Base-by-base conservation (phyloP, 148 eudicot genomes). In the Talinum fruticosum region DNA sequence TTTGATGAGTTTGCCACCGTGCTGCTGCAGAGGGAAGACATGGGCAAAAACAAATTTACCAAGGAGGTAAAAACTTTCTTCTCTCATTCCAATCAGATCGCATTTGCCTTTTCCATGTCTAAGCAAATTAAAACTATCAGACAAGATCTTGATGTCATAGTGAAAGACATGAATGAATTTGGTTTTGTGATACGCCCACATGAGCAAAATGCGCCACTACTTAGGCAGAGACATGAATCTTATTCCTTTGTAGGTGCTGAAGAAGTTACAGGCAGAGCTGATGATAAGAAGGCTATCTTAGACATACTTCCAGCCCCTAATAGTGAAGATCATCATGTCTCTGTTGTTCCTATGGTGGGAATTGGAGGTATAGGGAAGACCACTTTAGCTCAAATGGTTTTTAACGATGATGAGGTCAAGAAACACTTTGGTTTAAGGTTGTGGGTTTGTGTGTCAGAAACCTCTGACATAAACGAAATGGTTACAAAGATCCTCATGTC, bases 331-430 rank as follows among this genome's bases (percentile, higher is more conserved):
- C 7, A 76, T 19, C 15, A 61, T n/a, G 36, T 79, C 8, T 66
- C 76, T 19, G 69, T 83, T 35, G 29, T 79, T 10, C 54, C 79
- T 0, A 78, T 83, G 21, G 61, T 79, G 5, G 82, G 85, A 35
- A 69, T 79, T 16, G 79, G 79, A 13, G 85, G 86, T 13, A 21
- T 44, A 6, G 81, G 86, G 26, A 78, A 82, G 45, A 82, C 84
- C 14, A 69, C 84, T 16, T 66, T 82, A 29, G 84, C 80, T 41
- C 72, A 79, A 13, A 21, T 76, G 30, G 12, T 79, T 10, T 77
- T 76, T 28, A 76, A 83, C 26, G 83, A 83, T 68, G 30, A 73
- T 19, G 41, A 6, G 29, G 36, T 83, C 71, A n/a, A 33, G 21
- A 19, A 69, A 1, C 41, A 68, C 13, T 83, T 83, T 73, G 78